phyloP scores from a whole-genome alignment of 2,329 filamentous ascomycete genomes.

The Cyphellophora europaea region DNA sequence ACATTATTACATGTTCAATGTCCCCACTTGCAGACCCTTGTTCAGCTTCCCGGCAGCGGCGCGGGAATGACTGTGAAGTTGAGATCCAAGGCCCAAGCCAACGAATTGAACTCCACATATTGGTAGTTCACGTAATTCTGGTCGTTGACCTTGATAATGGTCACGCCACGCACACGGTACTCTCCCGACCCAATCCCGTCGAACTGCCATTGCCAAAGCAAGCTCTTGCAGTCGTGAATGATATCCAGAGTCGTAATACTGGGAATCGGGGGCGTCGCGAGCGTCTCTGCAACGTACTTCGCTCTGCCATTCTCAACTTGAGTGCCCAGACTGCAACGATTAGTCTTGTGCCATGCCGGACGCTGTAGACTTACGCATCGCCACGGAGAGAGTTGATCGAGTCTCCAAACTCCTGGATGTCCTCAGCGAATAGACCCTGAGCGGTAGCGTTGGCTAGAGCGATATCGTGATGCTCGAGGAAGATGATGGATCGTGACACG shows the following conservation, averaged over 20 bases:
- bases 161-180: constrained; percentile 7
- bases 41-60: no score
- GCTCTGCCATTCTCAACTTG: constrained; percentile 5
- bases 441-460: constrained; percentile 4
- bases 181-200: constrained; percentile 4
- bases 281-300: constrained; percentile 5
- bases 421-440: constrained; percentile 6
- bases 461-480: constrained; percentile 7
- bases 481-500: constrained; percentile 3
- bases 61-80: constrained; percentile 7
- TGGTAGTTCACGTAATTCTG: constrained; percentile 3
- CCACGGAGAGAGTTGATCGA: constrained; percentile 10
- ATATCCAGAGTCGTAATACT: constrained; percentile 6
- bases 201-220: constrained; percentile 10
- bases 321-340: constrained; percentile 6
- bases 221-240: constrained; percentile 6
- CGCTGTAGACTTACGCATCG: constrained; percentile 4
- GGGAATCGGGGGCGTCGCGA: constrained; percentile 6
- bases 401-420: constrained; percentile 8
- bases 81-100: constrained; percentile 8
- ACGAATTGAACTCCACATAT: constrained; percentile 9
- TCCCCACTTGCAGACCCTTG: no score
- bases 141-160: constrained; percentile 6
- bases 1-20: no score
- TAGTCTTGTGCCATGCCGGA: background rate